Percentiles rank a stretch among this genome's conserved stretches.
phyloP scores from a whole-genome alignment of 768 basidiomycete genomes.

The Suillus weaverae region DNA sequence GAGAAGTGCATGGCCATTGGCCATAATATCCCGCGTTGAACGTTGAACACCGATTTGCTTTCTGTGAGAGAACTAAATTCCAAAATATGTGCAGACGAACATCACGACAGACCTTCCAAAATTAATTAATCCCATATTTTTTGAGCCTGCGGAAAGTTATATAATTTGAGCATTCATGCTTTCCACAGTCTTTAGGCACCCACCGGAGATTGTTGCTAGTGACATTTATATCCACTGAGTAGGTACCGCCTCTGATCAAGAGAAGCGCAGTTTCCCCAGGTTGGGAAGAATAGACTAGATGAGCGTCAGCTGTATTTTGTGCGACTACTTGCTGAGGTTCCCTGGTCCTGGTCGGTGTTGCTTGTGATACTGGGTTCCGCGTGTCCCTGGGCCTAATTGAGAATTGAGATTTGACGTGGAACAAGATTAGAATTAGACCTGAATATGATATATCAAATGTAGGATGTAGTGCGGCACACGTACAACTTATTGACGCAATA shows the following conservation, averaged over 20 bases:
- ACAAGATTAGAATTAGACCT: neutral
- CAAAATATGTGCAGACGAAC: neutral
- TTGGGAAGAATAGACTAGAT: neutral
- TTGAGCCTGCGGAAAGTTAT: neutral
- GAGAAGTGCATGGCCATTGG: neutral
- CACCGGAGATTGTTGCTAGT: neutral
- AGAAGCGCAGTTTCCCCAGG: neutral
- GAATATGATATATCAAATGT: too few relatives aligned
- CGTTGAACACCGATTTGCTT: neutral
- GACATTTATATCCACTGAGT: neutral
- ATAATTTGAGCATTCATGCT: neutral
- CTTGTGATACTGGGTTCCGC: neutral
- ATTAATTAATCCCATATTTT: neutral
- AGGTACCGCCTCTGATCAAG: neutral
- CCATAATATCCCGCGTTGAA: neutral
- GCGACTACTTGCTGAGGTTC: neutral
- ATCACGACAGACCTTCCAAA: neutral
- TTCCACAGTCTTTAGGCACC: neutral
- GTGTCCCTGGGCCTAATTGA: neutral
- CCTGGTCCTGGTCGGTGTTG: neutral
- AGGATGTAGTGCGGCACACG: neutral
- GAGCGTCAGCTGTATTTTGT: neutral
- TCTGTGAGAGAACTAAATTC: neutral
- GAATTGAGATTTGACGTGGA: neutral
- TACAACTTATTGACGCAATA: neutral